Evolutionary conservation across 1,284 basidiomycete genomes (phyloP), one percentile per base, ranked within the genome.

Genomic region (Takashimella tepidaria): DNA sequence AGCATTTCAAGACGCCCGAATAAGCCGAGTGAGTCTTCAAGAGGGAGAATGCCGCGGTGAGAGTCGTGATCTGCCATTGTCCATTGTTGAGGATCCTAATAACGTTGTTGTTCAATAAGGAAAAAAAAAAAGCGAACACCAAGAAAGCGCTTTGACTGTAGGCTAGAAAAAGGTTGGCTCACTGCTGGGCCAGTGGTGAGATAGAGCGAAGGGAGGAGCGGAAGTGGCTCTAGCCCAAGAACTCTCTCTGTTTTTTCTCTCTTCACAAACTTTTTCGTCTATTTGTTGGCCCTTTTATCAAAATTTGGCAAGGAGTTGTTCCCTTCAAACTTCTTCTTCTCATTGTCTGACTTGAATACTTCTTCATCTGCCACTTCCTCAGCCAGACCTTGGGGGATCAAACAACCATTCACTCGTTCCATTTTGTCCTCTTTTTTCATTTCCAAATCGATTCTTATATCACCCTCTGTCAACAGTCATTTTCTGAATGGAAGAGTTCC

Each of bases 1-100:
- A 91, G 83, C 45, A 97, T 88, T 74, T 97, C 93, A 44, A 93
- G 90, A 50, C 92, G 80, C 92, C 92, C 97, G 83, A 89, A 96
- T 46, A 91, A 82, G 55, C 83, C 86, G 44, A 97, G 88, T 41
- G 92, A 92, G 62, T 89, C 87, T 48, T 92, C 89, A 31, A 83
- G 81, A 63, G 93, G 90, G 68, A 89, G 84, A 41, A 93, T 80
- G 52, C 91, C 89, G 54, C 85, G 76, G 49, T 89, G 85, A 4
- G 89, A 83, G 72, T 95, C 92, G 3, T 87, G 84, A 73, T 97
- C 92, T 0, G 91, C 87, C 41, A 93, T 81, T 1, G 91, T 90
- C 93, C 93, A 97, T n/a, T 69, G 59, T 10, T 64, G 57, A 24
- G 67, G 62, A 51, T 67, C 64, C 63, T 62, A 53, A 54, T 60